phyloP scores from a whole-genome alignment of 176 grass and related monocot genomes.

The Bromus sterilis region DNA sequence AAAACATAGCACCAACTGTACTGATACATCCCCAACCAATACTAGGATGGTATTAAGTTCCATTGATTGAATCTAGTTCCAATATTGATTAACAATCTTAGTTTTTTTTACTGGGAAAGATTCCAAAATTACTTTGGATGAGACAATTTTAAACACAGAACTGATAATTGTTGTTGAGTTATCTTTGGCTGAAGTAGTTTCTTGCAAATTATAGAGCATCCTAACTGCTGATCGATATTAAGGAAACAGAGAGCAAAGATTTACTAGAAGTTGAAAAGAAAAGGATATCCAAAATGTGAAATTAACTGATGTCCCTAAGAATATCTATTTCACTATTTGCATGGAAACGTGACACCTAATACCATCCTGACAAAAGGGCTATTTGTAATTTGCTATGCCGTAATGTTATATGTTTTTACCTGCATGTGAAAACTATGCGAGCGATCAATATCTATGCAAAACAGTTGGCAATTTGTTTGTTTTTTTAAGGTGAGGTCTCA shows the following conservation, averaged over 20 bases:
- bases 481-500: background rate
- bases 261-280: background rate
- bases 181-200: background rate
- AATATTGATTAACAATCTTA: background rate
- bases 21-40: background rate
- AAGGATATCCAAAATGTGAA: background rate
- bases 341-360: background rate
- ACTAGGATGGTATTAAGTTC: background rate
- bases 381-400: background rate
- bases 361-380: background rate
- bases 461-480: background rate
- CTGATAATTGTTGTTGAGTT: background rate
- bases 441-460: background rate
- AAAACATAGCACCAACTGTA: background rate
- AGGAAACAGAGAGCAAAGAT: background rate
- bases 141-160: background rate
- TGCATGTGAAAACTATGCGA: background rate
- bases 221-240: background rate
- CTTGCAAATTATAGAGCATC: background rate
- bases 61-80: background rate
- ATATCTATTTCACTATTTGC: background rate
- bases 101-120: background rate
- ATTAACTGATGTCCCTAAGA: background rate
- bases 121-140: background rate
- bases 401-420: background rate